These are phyloP conservation scores for Fusarium pseudonygamai DNA, from an alignment of 2,329 filamentous ascomycete species.

Conservation along the genomic window DNA sequence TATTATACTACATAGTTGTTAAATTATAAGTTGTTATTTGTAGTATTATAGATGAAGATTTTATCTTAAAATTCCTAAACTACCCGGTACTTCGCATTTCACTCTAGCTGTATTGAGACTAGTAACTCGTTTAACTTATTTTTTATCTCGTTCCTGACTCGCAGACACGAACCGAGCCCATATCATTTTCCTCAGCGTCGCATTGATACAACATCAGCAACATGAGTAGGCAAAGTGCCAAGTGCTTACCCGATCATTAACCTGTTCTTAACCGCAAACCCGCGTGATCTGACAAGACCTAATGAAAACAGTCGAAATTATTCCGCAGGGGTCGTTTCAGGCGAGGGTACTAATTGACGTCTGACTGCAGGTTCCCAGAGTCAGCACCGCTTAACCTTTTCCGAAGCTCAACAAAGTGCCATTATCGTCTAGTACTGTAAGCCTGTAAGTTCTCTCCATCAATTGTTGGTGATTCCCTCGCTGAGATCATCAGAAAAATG, in stretches of 20 bases:
- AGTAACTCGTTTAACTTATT: no score
- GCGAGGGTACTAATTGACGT: not conserved
- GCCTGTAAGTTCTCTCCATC: accelerated
- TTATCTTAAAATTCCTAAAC: no score
- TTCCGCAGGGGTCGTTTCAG: not conserved
- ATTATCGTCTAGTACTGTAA: not conserved
- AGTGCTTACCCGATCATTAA: not conserved
- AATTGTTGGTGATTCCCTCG: no score
- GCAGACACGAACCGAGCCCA: accelerated
- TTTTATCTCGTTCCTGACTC: no score
- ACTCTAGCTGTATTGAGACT: no score
- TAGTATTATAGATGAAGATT: no score
- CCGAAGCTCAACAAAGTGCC: not conserved
- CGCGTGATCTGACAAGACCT: accelerated
- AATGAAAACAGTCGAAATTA: not conserved
- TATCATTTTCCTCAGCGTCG: not conserved
- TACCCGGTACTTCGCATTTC: no score
- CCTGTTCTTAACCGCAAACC: not conserved
- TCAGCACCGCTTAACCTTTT: not conserved
- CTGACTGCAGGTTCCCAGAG: not conserved
- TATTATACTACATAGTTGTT: no score
- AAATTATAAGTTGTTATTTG: no score
- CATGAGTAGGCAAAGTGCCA: no score
- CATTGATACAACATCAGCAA: not conserved
- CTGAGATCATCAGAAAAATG: not conserved